phyloP scores from a whole-genome alignment of 2,329 filamentous ascomycete species.

The Pseudogymnoascus sp. region DNA sequence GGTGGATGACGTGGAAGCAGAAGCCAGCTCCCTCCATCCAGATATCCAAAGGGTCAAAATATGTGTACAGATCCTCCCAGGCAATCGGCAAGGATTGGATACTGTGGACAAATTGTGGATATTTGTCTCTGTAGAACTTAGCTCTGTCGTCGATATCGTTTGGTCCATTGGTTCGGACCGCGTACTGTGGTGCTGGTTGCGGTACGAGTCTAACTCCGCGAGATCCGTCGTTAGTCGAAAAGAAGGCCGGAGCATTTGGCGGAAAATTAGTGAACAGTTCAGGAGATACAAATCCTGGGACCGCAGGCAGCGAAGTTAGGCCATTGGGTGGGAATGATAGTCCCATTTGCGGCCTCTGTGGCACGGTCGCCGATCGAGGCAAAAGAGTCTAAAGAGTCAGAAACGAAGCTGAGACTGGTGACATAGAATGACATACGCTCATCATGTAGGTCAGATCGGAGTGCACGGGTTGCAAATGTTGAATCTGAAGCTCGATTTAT shows the following conservation, averaged over 20 bases:
- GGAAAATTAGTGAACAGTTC: constrained; percentile 15
- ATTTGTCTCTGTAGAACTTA: constrained; percentile 14
- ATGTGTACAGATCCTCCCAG: constrained; percentile 26
- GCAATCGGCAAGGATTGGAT: constrained; percentile 13
- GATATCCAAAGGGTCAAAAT: constrained; percentile 29
- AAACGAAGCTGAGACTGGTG: not conserved
- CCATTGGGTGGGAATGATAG: not conserved
- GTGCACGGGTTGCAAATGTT: not conserved
- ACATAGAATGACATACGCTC: not conserved
- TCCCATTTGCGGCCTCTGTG: not conserved
- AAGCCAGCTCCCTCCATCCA: constrained; percentile 24
- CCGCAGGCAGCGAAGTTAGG: not conserved
- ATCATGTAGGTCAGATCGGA: not conserved
- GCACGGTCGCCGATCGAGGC: not conserved
- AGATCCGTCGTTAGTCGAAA: constrained; percentile 19
- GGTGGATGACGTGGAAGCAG: constrained; percentile 24
- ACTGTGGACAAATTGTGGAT: constrained; percentile 14
- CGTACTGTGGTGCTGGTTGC: not conserved
- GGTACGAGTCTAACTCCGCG: constrained; percentile 13
- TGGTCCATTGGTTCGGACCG: constrained; percentile 15
- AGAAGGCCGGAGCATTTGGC: constrained; percentile 14
- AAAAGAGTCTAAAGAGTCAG: not conserved
- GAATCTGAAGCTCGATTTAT: not conserved
- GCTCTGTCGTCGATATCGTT: constrained; percentile 14
- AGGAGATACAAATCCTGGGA: constrained; percentile 5